Conservation (phyloP, 371 early-diverging fungal genomes). For the Mucor circinelloides region DNA sequence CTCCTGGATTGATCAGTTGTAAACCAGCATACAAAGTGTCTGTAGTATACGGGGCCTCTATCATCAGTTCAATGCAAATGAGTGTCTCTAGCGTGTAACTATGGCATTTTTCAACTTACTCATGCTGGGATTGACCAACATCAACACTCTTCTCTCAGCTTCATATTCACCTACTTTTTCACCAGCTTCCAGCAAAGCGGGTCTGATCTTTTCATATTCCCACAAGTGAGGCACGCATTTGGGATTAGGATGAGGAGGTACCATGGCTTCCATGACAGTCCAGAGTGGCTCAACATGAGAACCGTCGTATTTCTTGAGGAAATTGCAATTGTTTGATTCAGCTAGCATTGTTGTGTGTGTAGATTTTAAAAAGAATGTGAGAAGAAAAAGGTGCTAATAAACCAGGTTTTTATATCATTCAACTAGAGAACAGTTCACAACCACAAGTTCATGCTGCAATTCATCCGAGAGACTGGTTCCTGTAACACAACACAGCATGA, state of each 20-base stretch:
- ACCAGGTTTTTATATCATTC: no score
- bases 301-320: slow-evolving; percentile 21
- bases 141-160: slow-evolving; percentile 29
- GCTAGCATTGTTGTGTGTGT: no score
- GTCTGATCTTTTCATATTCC: slow-evolving; percentile 28
- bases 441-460: no score
- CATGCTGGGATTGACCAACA: slow-evolving; percentile 27
- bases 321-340: not conserved
- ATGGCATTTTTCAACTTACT: slow-evolving; percentile 2
- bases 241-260: slow-evolving; percentile 27
- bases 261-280: slow-evolving; percentile 34
- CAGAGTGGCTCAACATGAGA: slow-evolving; percentile 26
- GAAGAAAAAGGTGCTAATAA: not conserved
- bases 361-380: slow-evolving; percentile 2
- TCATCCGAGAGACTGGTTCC: no score
- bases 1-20: slow-evolving; percentile 29
- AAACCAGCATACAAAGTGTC: slow-evolving; percentile 30
- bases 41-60: slow-evolving; percentile 29
- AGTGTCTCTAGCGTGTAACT: no score
- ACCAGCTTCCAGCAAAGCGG: slow-evolving; percentile 25
- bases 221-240: slow-evolving; percentile 21
- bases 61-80: not conserved
- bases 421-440: no score
- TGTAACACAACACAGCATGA: no score
- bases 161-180: slow-evolving; percentile 23